These are phyloP conservation scores for Auricularia auricula-judae DNA, from an alignment of 768 basidiomycete genomes.

Conservation along the genomic window DNA sequence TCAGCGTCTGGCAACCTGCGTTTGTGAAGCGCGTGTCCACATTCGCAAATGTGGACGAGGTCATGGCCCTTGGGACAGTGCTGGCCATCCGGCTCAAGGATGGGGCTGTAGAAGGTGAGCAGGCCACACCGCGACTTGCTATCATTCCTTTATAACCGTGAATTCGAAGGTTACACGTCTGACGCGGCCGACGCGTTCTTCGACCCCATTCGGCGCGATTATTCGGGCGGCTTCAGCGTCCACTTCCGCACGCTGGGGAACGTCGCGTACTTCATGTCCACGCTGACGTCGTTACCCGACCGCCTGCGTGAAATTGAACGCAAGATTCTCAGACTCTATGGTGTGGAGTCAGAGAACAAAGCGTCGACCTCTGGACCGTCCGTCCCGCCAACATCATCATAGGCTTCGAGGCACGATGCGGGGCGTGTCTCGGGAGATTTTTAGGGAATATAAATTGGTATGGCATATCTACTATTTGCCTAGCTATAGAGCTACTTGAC, in stretches of 20 bases:
- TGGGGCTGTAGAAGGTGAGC: slow-evolving; percentile 36
- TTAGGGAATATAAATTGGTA: no score
- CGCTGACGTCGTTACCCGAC: slow-evolving; percentile 54
- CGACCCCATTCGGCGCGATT: slow-evolving; percentile 17
- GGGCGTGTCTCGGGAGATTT: no score
- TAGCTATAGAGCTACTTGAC: no score
- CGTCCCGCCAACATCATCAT: no score
- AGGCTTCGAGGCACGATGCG: no score
- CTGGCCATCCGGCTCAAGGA: slow-evolving; percentile 66
- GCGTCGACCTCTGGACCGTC: no score
- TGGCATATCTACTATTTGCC: no score
- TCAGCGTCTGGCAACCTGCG: slow-evolving; percentile 81
- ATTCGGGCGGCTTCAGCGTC: slow-evolving; percentile 47
- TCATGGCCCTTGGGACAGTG: slow-evolving; percentile 83
- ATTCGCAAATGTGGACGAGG: slow-evolving; percentile 45
- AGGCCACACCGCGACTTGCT: slow-evolving; percentile 26
- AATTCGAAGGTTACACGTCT: slow-evolving; percentile 32
- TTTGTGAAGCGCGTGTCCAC: slow-evolving; percentile 59
- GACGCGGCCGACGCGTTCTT: slow-evolving; percentile 56
- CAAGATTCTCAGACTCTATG: slow-evolving; percentile 34
- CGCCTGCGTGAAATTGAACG: slow-evolving; percentile 52
- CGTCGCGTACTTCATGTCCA: slow-evolving; percentile 87
- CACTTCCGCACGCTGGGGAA: slow-evolving; percentile 86
- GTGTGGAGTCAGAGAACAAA: neutral
- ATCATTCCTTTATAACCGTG: slow-evolving; percentile 26